Conservation (phyloP, 2,329 filamentous ascomycete species). For the Myriangium duriaei region DNA sequence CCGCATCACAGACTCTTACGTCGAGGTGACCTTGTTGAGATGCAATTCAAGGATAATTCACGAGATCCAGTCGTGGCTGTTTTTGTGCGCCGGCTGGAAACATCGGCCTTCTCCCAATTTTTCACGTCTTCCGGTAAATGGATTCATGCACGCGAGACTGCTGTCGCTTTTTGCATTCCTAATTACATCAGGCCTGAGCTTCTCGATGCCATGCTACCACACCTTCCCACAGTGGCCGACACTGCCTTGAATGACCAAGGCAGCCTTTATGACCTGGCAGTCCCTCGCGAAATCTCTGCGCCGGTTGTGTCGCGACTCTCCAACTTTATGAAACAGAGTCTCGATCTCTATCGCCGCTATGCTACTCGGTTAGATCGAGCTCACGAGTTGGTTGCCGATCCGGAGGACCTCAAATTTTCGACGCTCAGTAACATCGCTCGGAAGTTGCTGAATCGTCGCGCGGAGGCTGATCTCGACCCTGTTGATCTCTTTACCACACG, state of each 20-base stretch:
- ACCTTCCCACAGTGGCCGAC: conserved; percentile 34
- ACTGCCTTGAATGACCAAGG: conserved; percentile 24
- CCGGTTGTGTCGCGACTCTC: conserved; percentile 32
- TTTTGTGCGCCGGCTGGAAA: conserved; percentile 31
- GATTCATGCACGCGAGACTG: conserved; percentile 26
- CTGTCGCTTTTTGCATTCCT: conserved; percentile 38
- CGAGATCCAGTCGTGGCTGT: conserved; percentile 34
- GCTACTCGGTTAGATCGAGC: conserved; percentile 37
- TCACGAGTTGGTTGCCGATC: conserved; percentile 34
- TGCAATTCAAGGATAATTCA: conserved; percentile 18
- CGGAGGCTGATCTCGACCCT: conserved; percentile 18
- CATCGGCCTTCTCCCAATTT: conserved; percentile 30
- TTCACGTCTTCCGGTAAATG: conserved; percentile 39
- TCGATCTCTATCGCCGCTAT: conserved; percentile 36
- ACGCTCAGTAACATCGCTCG: conserved; percentile 35
- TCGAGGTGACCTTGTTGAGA: conserved; percentile 38
- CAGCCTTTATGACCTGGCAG: conserved; percentile 25
- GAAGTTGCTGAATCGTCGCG: conserved; percentile 24
- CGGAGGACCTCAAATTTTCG: conserved; percentile 32
- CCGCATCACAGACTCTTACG: conserved; percentile 25
- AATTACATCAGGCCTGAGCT: conserved; percentile 34
- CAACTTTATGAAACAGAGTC: conserved; percentile 31
- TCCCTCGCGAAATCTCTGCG: conserved; percentile 34
- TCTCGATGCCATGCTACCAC: conserved; percentile 36
- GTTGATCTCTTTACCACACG: conserved; percentile 56